Base-by-base conservation (phyloP, 345 rosid species). In the Boechera divaricarpa region DNA sequence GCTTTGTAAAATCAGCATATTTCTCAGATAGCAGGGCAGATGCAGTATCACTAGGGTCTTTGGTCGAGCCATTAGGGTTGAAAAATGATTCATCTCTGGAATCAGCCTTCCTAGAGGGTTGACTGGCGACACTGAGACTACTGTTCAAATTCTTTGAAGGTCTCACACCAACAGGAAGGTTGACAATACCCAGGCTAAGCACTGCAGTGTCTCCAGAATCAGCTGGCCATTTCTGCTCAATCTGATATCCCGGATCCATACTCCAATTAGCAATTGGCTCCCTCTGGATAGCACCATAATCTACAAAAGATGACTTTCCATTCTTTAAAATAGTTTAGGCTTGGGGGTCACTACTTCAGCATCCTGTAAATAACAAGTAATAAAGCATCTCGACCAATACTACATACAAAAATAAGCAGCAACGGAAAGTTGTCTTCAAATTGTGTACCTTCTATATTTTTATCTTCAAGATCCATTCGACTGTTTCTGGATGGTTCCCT, bases 91-190 rank as follows among this genome's bases (percentile, higher is more conserved):
- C 83, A 51, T 81, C 85, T 70, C 81, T 80, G 60, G 60, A 77
- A 80, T 73, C 81, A 64, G 69, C 86, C 58, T 81, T 89, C 55
- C 16, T 77, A 56, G 83, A 82, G 21, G 54, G 70, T 72, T 85
- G 83, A 51, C 69, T 44, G 67, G 81, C 64, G 12, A 66, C 73
- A 75, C 61, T 69, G 21, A 56, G 54, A 75, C 81, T 70, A 51
- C 72, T 83, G 65, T 81, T 83, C 49, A 53, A 62, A 53, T 82
- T 89, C 63, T 83, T 90, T 29, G 84, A 80, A 79, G 86, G 83
- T 79, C 84, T 94, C 79, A 94, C 89, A 48, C 98, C 98, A 45
- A 90, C 93, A 61, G 98, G 97, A 80, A 90, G 92, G 85, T 72
- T 71, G 83, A 89, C 88, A 77, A 88, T 73, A 77, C 94, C 82